Evolutionary conservation across 2,329 filamentous ascomycete genomes (phyloP), one percentile per base, ranked within the genome.

Genomic region (Eutypella sp.): DNA sequence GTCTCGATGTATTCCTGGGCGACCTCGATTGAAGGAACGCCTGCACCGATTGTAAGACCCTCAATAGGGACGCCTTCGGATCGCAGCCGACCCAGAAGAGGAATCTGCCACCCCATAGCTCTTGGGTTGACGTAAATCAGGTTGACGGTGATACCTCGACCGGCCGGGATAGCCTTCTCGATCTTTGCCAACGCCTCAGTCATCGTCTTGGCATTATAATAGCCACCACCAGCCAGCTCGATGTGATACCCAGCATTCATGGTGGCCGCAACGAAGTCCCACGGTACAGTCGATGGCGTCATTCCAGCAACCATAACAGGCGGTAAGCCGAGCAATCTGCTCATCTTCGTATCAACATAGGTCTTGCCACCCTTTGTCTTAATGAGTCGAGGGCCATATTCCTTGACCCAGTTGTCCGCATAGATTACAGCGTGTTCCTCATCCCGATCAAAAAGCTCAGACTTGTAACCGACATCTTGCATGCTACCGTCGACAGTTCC

Each of bases 321-420:
- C 8, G 91, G 89, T 4, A 93, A 74, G 57, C 90, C 90, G 16
- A 96, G 74, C 18, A 95, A 73, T 56, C 89, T 79, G 67, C 87
- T 95, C 85, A 96, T 93, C 74, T 96, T 96, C 51, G 93, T 99
- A 65, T 97, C 91, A 40, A 99, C 89, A 57, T 87, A 96, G 2
- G 89, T 96, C 62, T 91, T 81, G 18, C 93, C 93, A 47, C 81
- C 83, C 10, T 91, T 92, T 13, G 88, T 96, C 70, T 89, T 93
- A 58, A 95, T 84, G 37, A 99, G 77, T 48, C 84, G 86, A n/a
- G 95, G 93, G 9, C 92, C 91, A 63, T 93, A 91, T 66, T 96
- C 91, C 69, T 95, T 95, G 47, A 99, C 90, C 95, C 95, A 99
- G 68, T 99, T 89, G 24, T 90, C 85, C 41, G 93, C 92, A 65